A percentile compares a stretch with the other conserved stretches of the same genome.
Conservation (phyloP, 1,139 yeast genomes). For the Geotrichum histeridarum region DNA sequence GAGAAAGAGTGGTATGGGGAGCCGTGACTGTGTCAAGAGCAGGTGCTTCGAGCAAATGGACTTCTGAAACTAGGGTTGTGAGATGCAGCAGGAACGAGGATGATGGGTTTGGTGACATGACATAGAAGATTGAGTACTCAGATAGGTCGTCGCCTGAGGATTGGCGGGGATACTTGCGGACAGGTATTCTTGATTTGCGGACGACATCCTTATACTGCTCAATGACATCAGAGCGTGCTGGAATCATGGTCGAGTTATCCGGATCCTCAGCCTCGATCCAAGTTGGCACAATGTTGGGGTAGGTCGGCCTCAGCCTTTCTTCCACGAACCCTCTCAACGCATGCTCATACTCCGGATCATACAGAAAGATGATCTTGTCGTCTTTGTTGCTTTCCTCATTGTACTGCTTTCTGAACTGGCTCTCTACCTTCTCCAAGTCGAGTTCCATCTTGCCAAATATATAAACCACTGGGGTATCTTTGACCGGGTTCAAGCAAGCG, state of each 20-base stretch:
- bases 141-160: conserved; percentile 1
- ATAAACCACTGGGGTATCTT: conserved; percentile 63
- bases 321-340: conserved; percentile 23
- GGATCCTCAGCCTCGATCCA: conserved; percentile 15
- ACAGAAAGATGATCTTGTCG: conserved; percentile 28
- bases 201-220: not conserved
- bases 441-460: conserved; percentile 55
- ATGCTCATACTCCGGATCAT: conserved; percentile 33
- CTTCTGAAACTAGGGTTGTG: conserved; percentile 59
- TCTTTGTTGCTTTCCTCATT: conserved; percentile 9
- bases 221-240: not conserved
- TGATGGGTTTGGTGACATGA: conserved; percentile 56
- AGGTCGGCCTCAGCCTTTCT: conserved; percentile 13
- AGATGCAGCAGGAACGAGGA: conserved; percentile 73
- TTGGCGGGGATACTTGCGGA: not conserved
- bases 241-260: conserved; percentile 13
- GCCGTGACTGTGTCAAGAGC: conserved; percentile 41
- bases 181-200: conserved; percentile 1
- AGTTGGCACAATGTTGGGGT: conserved; percentile 21
- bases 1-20: conserved; percentile 73
- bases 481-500: conserved; percentile 78
- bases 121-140: conserved; percentile 48
- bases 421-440: conserved; percentile 24
- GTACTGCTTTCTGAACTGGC: conserved; percentile 23
- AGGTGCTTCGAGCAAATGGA: conserved; percentile 36